Evolutionary conservation across 257 asterid species (phyloP), one percentile per base, ranked within the genome.

Genomic region (Sherardia arvensis): DNA sequence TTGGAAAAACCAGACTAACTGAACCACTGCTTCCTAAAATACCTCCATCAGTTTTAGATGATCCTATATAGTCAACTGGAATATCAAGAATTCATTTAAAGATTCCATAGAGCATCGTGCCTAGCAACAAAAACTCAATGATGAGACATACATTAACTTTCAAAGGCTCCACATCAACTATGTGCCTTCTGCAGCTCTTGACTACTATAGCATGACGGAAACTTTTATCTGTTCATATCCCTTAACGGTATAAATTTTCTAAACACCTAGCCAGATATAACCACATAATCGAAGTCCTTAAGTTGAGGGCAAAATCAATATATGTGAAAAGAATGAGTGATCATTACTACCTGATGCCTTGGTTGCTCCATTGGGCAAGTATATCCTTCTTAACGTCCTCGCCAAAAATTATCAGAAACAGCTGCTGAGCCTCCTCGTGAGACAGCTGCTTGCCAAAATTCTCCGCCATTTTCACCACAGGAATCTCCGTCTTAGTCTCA

Each of bases 361-460:
- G 99, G 80, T 92, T 92, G 74, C 86, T 85, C 97, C 99, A 92
- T 79, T 89, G 99, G 4, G 90, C 90, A 71, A 92, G 95, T 65
- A 92, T 83, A 70, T 79, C 95, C 71, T 69, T 77, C 25, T 85
- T 84, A 40, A 92, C 89, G 21, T 61, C 65, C 47, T 72, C 74
- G 49, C 99, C 95, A 59, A 92, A 92, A 60, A 92, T 83, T 84
- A 89, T 78, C 49, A 68, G 73, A 70, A 92, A 92, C 38, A 92
- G 85, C 77, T 83, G 75, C 22, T 87, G 76, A 4, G 95, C 95
- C 75, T 89, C 91, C 71, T 25, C 68, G 22, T 36, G 45, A 5
- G 91, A 78, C 38, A 89, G 70, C 61, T 81, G 73, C 47, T 62
- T 60, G 69, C 79, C 88, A 11, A 61, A 57, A 64, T 72, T 68